Conservation (phyloP, 352 stramenopile genomes). For the Globisporangium recalcitrans region DNA sequence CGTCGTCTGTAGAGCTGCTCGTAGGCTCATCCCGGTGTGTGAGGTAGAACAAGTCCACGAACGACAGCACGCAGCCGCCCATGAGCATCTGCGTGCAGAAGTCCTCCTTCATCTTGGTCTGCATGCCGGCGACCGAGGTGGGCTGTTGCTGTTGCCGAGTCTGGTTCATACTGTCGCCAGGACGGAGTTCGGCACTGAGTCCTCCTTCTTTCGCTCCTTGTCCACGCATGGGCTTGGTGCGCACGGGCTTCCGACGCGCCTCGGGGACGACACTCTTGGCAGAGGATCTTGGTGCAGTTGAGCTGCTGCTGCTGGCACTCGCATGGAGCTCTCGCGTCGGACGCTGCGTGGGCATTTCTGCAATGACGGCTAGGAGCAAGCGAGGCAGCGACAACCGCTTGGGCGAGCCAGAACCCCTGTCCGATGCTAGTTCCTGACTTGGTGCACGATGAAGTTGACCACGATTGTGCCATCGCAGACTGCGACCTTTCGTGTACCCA, state of each 20-base stretch:
- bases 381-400: too few species aligned
- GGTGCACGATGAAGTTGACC: too few species aligned
- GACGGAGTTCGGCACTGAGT: constrained; percentile 3
- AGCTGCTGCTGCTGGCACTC: background rate
- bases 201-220: constrained; percentile 14
- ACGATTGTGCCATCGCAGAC: too few species aligned
- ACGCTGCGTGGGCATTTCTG: background rate
- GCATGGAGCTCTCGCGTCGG: background rate
- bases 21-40: constrained; percentile 68
- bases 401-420: too few species aligned
- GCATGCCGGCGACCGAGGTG: constrained; percentile 3
- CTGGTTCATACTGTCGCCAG: background rate
- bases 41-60: constrained; percentile 94
- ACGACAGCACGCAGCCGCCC: constrained; percentile 89
- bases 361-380: too few species aligned
- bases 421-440: too few species aligned
- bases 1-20: background rate
- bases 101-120: constrained; percentile 68
- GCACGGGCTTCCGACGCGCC: constrained; percentile 44
- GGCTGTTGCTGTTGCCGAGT: constrained; percentile 9
- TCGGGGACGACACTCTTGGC: constrained; percentile 29
- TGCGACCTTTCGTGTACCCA: constrained; percentile 11
- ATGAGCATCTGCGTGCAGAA: constrained; percentile 86
- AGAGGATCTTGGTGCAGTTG: background rate
- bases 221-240: constrained; percentile 57